Conservation (phyloP, 2,329 filamentous ascomycete genomes). For the Blastomyces parvus region DNA sequence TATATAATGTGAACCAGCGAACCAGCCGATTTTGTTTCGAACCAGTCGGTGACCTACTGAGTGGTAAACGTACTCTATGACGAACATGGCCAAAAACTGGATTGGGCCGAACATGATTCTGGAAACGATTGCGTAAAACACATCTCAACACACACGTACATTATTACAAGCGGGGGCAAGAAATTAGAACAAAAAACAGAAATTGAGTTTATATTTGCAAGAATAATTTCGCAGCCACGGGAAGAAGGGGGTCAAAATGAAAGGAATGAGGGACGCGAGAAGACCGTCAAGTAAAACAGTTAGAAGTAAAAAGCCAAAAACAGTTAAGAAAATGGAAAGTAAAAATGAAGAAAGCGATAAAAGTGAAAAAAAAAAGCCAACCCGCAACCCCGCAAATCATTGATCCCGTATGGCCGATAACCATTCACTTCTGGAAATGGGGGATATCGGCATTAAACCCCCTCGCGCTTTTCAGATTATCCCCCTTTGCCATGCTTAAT, state of each 20-base stretch:
- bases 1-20: background rate
- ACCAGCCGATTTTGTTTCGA: background rate
- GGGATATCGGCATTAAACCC: background rate
- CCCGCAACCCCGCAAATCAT: conserved; percentile 8
- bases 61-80: too few species aligned
- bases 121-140: too few species aligned
- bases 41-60: background rate
- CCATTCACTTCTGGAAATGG: background rate
- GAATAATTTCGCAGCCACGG: background rate
- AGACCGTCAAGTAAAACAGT: conserved; percentile 3
- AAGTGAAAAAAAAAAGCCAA: conserved; percentile 17
- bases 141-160: background rate
- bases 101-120: too few species aligned
- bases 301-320: conserved; percentile 10
- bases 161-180: background rate
- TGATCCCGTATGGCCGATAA: background rate
- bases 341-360: conserved; percentile 6
- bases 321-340: background rate
- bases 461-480: background rate
- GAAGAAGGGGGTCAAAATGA: background rate
- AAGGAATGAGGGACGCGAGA: background rate
- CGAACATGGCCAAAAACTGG: too few species aligned
- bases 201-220: conserved; percentile 5
- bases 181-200: background rate
- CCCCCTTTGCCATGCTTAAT: background rate